Percentiles rank a stretch among this genome's conserved stretches.
These are phyloP conservation scores for Paramyrothecium sp. DNA, from an alignment of 2,329 filamentous ascomycete genomes.

Conservation along the genomic window DNA sequence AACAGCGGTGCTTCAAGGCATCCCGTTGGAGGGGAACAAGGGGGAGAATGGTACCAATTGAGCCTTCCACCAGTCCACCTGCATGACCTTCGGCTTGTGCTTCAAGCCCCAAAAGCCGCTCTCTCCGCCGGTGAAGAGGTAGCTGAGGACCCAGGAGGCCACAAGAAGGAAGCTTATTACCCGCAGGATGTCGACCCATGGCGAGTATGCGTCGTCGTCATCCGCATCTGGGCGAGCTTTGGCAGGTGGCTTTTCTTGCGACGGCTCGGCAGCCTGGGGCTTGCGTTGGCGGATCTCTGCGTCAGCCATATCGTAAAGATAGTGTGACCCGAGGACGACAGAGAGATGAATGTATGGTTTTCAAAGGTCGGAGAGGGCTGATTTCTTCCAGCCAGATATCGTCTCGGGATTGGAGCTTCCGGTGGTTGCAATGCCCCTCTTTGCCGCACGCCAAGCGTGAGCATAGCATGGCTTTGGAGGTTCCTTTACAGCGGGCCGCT, in stretches of 20 bases:
- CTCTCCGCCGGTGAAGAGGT: slow-evolving; percentile 71
- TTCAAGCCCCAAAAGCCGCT: slow-evolving; percentile 65
- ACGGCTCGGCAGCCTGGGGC: slow-evolving; percentile 22
- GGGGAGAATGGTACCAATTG: slow-evolving; percentile 52
- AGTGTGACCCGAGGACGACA: no score
- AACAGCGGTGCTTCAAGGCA: no score
- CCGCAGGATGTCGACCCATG: slow-evolving; percentile 65
- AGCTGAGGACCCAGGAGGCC: slow-evolving; percentile 69
- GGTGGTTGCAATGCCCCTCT: background rate
- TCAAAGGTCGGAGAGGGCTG: background rate
- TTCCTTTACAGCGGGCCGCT: no score
- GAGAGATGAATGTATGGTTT: no score
- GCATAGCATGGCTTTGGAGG: no score
- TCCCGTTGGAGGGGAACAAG: no score
- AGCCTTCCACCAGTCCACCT: slow-evolving; percentile 54
- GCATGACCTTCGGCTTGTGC: slow-evolving; percentile 62
- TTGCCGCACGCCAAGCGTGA: background rate
- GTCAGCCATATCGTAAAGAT: no score
- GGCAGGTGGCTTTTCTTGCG: slow-evolving; percentile 20
- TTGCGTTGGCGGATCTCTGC: slow-evolving; percentile 44
- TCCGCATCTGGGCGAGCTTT: slow-evolving; percentile 22
- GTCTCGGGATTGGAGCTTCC: background rate
- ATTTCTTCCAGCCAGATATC: background rate
- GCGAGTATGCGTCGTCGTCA: slow-evolving; percentile 58
- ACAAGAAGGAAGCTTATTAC: slow-evolving; percentile 66